These are phyloP conservation scores for Plasmodium yoelii DNA, from an alignment of 169 alveolate species.

Conservation along the genomic window DNA sequence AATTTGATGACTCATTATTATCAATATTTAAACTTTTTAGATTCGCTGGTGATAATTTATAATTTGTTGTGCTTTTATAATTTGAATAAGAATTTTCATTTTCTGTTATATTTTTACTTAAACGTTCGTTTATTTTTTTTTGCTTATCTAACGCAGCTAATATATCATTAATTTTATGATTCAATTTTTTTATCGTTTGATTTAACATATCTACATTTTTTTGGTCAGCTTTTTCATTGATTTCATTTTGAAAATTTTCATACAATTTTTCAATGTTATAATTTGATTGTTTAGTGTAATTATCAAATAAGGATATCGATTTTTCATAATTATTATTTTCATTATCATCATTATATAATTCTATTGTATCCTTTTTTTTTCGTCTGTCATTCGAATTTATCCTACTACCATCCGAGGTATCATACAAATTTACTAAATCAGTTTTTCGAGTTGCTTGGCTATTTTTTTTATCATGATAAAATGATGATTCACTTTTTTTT, in stretches of 20 bases:
- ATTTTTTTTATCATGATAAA: slow-evolving; percentile 12
- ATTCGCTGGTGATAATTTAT: slow-evolving; percentile 9
- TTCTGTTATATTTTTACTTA: slow-evolving; percentile 13
- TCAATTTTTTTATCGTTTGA: slow-evolving; percentile 65
- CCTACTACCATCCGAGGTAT: slow-evolving; percentile 7
- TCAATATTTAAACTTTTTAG: slow-evolving; percentile 20
- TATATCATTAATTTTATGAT: slow-evolving; percentile 54
- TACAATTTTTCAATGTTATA: slow-evolving; percentile 42
- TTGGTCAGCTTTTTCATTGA: slow-evolving; percentile 58
- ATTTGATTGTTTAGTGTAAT: slow-evolving; percentile 18
- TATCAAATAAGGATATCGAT: not conserved
- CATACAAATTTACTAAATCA: slow-evolving; percentile 20
- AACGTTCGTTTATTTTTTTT: slow-evolving; percentile 47
- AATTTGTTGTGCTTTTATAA: slow-evolving; percentile 21
- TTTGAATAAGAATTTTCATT: slow-evolving; percentile 17
- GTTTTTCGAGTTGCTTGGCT: slow-evolving; percentile 25
- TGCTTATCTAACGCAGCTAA: slow-evolving; percentile 37
- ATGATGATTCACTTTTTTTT: slow-evolving; percentile 28
- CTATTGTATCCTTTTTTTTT: slow-evolving; percentile 33
- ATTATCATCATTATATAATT: slow-evolving; percentile 17
- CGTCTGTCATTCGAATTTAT: not conserved
- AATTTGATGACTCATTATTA: slow-evolving; percentile 29
- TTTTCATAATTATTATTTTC: slow-evolving; percentile 1
- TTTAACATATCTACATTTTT: slow-evolving; percentile 68
- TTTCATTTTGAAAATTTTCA: slow-evolving; percentile 28